Conservation (phyloP, 1,284 basidiomycete species). For the Neolentinus lepideus region DNA sequence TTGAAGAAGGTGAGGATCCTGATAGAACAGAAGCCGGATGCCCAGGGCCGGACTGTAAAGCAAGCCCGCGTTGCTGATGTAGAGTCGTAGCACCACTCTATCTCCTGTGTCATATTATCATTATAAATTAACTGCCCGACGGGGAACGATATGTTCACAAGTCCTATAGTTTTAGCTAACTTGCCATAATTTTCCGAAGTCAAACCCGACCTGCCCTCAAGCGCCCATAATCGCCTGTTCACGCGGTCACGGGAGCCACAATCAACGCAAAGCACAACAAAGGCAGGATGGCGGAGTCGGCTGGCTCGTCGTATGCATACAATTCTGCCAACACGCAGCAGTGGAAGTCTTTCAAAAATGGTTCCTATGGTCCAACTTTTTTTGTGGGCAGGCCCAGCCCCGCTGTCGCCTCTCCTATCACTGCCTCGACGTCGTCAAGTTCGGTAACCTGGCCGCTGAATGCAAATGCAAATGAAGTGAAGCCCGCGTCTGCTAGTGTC, state of each 20-base stretch:
- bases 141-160: no score
- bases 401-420: neutral
- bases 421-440: neutral
- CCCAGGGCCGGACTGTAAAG: no score
- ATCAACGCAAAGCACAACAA: conserved; percentile 2
- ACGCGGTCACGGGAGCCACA: conserved; percentile 3
- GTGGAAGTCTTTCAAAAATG: neutral
- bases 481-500: neutral
- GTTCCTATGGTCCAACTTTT: neutral
- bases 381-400: neutral
- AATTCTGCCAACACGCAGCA: neutral
- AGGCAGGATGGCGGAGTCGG: conserved; percentile 1
- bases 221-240: neutral
- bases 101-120: no score
- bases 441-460: neutral
- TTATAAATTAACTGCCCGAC: no score
- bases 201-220: neutral
- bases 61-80: no score
- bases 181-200: neutral
- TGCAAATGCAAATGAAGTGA: neutral
- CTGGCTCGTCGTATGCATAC: neutral
- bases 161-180: no score
- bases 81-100: no score
- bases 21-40: conserved; percentile 11
- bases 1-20: conserved; percentile 45